Evolutionary conservation across 768 basidiomycete species (phyloP).

Genomic region (Lyophyllum atratum): DNA sequence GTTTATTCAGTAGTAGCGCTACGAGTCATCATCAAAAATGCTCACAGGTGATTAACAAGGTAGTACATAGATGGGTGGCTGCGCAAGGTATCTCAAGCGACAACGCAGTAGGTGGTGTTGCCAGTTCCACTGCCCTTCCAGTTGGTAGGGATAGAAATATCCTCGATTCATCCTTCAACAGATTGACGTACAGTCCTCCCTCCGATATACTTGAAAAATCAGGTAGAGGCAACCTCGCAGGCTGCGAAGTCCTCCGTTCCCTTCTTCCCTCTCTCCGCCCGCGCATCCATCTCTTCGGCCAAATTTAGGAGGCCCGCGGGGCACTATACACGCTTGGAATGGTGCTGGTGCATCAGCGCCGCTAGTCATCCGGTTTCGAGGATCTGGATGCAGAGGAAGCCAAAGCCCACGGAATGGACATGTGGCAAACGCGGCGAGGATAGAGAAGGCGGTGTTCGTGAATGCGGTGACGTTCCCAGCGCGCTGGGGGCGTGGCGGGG

Average conservation of each 20-base stretch:
- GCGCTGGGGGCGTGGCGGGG: slow-evolving; percentile 26
- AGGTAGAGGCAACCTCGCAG: slow-evolving; percentile 36
- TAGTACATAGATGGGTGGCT: not conserved
- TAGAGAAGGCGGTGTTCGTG: slow-evolving; percentile 39
- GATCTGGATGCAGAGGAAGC: slow-evolving; percentile 9
- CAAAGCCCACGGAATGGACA: not conserved
- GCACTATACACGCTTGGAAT: slow-evolving; percentile 42
- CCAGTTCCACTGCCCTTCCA: not conserved
- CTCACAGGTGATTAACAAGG: not conserved
- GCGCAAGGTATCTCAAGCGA: slow-evolving; percentile 7
- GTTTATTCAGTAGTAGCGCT: no score
- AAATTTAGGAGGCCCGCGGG: slow-evolving; percentile 69
- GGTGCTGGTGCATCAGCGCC: not conserved
- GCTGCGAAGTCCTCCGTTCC: slow-evolving; percentile 50
- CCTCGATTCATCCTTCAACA: not conserved
- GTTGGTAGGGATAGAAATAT: not conserved
- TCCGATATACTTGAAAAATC: slow-evolving; percentile 48
- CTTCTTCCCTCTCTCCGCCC: slow-evolving; percentile 40
- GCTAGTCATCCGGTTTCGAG: not conserved
- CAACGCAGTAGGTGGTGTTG: slow-evolving; percentile 2
- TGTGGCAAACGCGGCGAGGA: not conserved
- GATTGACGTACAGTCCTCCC: slow-evolving; percentile 7
- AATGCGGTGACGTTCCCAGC: slow-evolving; percentile 45
- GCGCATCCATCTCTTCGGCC: slow-evolving; percentile 58
- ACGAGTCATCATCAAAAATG: not conserved